Evolutionary conservation across 2,329 filamentous ascomycete genomes (phyloP).

Genomic region (Microdochium nivale): DNA sequence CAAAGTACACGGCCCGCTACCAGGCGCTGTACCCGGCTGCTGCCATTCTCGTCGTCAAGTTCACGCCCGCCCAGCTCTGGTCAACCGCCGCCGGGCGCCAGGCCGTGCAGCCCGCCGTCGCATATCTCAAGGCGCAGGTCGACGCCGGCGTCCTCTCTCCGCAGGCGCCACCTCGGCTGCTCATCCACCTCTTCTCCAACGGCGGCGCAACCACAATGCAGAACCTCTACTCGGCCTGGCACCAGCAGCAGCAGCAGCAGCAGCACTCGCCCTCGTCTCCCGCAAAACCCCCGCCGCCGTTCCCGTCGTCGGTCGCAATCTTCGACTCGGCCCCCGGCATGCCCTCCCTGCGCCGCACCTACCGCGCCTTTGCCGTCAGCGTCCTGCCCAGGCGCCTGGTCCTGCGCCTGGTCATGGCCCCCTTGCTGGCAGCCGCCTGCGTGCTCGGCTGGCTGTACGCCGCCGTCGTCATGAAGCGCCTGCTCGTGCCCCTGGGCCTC

Average conservation of each 20-base stretch:
- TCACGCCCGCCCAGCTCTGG: slow-evolving; percentile 26
- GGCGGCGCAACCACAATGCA: slow-evolving; percentile 36
- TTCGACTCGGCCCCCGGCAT: slow-evolving; percentile 41
- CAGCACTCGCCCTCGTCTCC: slow-evolving; percentile 6
- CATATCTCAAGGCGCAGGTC: slow-evolving; percentile 25
- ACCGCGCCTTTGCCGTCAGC: slow-evolving; percentile 28
- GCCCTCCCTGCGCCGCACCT: slow-evolving; percentile 27
- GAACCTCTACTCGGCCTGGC: slow-evolving; percentile 26
- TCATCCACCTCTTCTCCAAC: slow-evolving; percentile 44
- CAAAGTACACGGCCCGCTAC: slow-evolving; percentile 22
- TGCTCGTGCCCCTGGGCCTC: slow-evolving; percentile 3
- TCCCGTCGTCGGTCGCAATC: slow-evolving; percentile 34
- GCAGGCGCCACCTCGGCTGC: slow-evolving; percentile 20
- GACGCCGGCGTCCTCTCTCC: slow-evolving; percentile 12
- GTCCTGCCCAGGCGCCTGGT: slow-evolving; percentile 19
- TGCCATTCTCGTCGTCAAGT: slow-evolving; percentile 31
- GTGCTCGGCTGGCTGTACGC: slow-evolving; percentile 18
- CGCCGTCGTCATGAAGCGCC: slow-evolving; percentile 13
- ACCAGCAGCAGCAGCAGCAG: slow-evolving; percentile 10
- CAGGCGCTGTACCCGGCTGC: slow-evolving; percentile 18
- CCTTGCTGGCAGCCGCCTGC: slow-evolving; percentile 25
- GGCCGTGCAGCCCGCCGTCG: slow-evolving; percentile 28
- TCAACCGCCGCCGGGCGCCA: slow-evolving; percentile 19
- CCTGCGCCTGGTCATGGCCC: slow-evolving; percentile 17
- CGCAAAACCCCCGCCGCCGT: slow-evolving; percentile 10